Evolutionary conservation across 164 flowering plant genomes (phyloP).

Genomic region (Umbellularia californica): DNA sequence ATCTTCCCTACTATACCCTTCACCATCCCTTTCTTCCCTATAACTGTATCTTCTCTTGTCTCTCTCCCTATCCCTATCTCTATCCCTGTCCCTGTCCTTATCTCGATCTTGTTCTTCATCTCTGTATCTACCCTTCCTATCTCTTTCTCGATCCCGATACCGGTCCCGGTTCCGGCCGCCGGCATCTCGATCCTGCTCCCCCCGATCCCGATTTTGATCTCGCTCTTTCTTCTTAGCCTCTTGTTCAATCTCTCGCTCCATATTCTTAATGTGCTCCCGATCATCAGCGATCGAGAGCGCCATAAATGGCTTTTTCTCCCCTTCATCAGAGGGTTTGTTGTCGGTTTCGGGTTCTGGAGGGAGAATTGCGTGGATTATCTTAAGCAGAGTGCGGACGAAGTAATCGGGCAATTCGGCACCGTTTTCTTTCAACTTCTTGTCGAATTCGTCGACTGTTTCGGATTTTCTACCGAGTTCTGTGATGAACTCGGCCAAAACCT

Average conservation of each 20-base stretch:
- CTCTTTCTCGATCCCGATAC: constrained; percentile 20
- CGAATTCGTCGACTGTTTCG: constrained; percentile 64
- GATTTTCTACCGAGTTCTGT: constrained; percentile 61
- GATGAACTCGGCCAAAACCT: constrained; percentile 81
- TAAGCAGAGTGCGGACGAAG: constrained; percentile 69
- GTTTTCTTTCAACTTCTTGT: constrained; percentile 56
- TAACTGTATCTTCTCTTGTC: not conserved
- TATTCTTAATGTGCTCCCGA: constrained; percentile 51
- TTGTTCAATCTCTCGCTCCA: constrained; percentile 66
- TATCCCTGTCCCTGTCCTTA: constrained; percentile 15
- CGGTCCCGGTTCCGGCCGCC: constrained; percentile 6
- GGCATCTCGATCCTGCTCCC: too few relatives aligned
- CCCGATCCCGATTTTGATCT: constrained; percentile 14
- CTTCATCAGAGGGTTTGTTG: constrained; percentile 13
- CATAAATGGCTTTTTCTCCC: constrained; percentile 30
- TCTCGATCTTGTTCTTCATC: constrained; percentile 20
- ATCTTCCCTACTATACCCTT: not conserved
- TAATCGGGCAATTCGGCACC: constrained; percentile 93
- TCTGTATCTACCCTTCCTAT: constrained; percentile 16
- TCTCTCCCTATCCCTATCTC: constrained; percentile 4
- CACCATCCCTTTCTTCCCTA: not conserved
- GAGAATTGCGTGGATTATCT: constrained; percentile 75
- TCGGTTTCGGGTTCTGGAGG: constrained; percentile 43
- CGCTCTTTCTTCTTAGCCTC: constrained; percentile 32
- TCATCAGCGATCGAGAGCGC: constrained; percentile 49